Percentiles rank a stretch among this genome's conserved stretches.
Evolutionary conservation across 139 green algal genomes (phyloP).

Genomic region (Penium margaritaceum): DNA sequence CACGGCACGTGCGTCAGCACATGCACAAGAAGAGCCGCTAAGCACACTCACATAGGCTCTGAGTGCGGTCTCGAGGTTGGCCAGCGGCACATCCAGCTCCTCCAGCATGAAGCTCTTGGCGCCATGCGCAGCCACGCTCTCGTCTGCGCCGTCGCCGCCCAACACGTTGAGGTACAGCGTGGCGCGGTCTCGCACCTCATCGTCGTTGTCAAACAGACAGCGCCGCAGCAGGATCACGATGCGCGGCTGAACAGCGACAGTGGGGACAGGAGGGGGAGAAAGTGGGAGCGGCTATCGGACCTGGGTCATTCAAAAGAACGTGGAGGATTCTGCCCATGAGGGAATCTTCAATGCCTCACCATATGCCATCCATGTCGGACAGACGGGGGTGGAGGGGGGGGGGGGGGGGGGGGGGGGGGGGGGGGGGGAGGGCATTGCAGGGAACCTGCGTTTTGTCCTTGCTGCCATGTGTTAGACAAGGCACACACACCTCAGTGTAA

Average conservation of each 20-base stretch:
- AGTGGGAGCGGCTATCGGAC: not conserved
- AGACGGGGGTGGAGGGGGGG: too few species aligned
- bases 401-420: too few species aligned
- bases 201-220: slow-evolving; percentile 89
- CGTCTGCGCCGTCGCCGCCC: slow-evolving; percentile 43
- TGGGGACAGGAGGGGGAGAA: not conserved
- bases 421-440: too few species aligned
- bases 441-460: too few species aligned
- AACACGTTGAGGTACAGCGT: slow-evolving; percentile 86
- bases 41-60: slow-evolving; percentile 61
- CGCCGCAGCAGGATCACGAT: slow-evolving; percentile 80
- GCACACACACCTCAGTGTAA: too few species aligned
- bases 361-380: too few species aligned
- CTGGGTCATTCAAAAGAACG: too few species aligned
- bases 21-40: too few species aligned
- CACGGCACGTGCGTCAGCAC: too few species aligned
- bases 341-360: too few species aligned
- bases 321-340: too few species aligned
- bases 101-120: slow-evolving; percentile 48
- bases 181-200: slow-evolving; percentile 94
- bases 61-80: slow-evolving; percentile 73
- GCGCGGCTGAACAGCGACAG: slow-evolving; percentile 44
- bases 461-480: too few species aligned
- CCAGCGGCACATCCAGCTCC: slow-evolving; percentile 59
- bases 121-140: slow-evolving; percentile 40